A percentile compares a stretch with the other conserved stretches of the same genome.
These are phyloP conservation scores for Adenanthera pavonina DNA, from an alignment of 306 rosid genomes.

Conservation along the genomic window DNA sequence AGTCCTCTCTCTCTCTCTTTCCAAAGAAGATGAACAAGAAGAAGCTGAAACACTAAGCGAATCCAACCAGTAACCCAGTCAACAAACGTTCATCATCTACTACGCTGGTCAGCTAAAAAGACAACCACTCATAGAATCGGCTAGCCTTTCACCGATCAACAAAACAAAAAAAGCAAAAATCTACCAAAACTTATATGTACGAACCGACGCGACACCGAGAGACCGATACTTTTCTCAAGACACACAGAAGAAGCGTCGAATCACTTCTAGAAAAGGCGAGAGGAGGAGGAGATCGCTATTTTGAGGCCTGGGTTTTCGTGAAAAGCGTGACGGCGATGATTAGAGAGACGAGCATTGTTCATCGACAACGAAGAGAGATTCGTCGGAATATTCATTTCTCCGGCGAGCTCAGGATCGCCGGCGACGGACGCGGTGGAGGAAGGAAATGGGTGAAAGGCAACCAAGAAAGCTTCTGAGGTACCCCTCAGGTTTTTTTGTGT, in stretches of 20 bases:
- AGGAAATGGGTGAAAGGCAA: neutral
- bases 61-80: slow-evolving; percentile 2
- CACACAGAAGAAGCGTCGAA: slow-evolving; percentile 23
- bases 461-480: neutral
- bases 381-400: slow-evolving; percentile 75
- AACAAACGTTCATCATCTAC: slow-evolving; percentile 32
- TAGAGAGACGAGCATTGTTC: slow-evolving; percentile 62
- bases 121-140: slow-evolving; percentile 30
- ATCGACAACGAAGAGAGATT: slow-evolving; percentile 18
- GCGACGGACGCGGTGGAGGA: neutral
- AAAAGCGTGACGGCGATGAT: slow-evolving; percentile 84
- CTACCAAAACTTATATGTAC: slow-evolving; percentile 8
- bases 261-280: slow-evolving; percentile 31
- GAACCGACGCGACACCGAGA: neutral
- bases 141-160: slow-evolving; percentile 14
- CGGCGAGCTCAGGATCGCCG: slow-evolving; percentile 54
- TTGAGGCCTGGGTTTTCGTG: slow-evolving; percentile 56
- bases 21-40: neutral
- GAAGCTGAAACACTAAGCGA: neutral
- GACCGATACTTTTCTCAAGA: slow-evolving; percentile 46
- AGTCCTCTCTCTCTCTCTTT: neutral
- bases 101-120: slow-evolving; percentile 19
- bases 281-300: slow-evolving; percentile 38
- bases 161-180: neutral
- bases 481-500: slow-evolving; percentile 6